phyloP scores from a whole-genome alignment of 805 yeast species.

The Candida sakaeoensis region DNA sequence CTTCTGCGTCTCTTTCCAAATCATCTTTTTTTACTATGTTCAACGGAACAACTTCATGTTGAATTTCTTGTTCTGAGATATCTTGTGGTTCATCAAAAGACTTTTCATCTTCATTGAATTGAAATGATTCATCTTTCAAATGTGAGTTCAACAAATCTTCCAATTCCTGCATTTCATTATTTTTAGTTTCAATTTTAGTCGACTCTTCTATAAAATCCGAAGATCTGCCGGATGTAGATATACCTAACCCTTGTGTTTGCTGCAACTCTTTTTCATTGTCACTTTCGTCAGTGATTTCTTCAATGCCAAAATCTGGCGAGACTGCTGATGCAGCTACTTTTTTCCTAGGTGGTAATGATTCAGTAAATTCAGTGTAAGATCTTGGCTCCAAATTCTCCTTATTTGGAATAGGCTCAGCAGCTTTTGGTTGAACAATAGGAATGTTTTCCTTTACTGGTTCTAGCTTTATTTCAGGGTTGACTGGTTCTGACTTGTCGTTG shows the following conservation, averaged over 20 bases:
- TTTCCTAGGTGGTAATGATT: slow-evolving; percentile 8
- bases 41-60: slow-evolving; percentile 8
- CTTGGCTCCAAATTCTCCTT: neutral
- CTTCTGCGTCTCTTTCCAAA: slow-evolving; percentile 31
- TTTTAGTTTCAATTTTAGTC: slow-evolving; percentile 5
- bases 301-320: slow-evolving; percentile 34
- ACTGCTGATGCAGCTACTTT: slow-evolving; percentile 1
- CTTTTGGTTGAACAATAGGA: too few relatives aligned
- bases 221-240: slow-evolving; percentile 2
- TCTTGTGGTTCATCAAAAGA: slow-evolving; percentile 15
- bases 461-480: neutral
- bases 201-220: slow-evolving; percentile 10
- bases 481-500: slow-evolving; percentile 2
- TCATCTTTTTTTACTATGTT: slow-evolving; percentile 13
- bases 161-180: slow-evolving; percentile 33
- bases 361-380: slow-evolving; percentile 9
- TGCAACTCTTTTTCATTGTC: slow-evolving; percentile 18
- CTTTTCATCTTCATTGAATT: slow-evolving; percentile 4
- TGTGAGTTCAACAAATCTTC: slow-evolving; percentile 32
- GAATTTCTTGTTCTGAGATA: slow-evolving; percentile 9
- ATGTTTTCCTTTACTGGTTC: neutral
- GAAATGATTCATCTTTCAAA: slow-evolving; percentile 6
- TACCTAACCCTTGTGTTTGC: slow-evolving; percentile 9
- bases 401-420: too few relatives aligned
- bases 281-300: slow-evolving; percentile 30